phyloP scores from a whole-genome alignment of 2,329 filamentous ascomycete genomes.

The Acrocalymma vagum region DNA sequence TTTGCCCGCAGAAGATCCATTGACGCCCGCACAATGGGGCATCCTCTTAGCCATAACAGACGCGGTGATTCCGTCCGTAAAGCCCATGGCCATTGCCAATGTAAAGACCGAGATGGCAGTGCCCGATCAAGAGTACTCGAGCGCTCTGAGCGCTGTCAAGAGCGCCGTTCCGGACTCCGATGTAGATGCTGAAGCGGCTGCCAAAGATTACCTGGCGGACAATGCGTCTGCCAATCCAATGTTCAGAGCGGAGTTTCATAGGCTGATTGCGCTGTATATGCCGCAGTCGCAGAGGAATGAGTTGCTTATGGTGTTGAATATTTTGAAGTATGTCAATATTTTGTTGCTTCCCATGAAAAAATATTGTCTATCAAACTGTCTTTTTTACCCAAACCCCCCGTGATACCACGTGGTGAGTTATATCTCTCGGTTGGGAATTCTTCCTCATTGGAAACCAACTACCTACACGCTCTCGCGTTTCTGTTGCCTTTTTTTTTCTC shows the following conservation, averaged over 20 bases:
- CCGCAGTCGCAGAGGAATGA: constrained; percentile 58
- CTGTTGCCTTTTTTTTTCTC: no score
- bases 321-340: constrained; percentile 57
- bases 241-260: constrained; percentile 62
- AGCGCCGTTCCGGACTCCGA: constrained; percentile 34
- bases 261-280: constrained; percentile 59
- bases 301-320: constrained; percentile 60
- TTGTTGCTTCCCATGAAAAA: background rate
- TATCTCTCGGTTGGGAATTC: no score
- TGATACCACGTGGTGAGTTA: no score
- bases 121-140: constrained; percentile 60
- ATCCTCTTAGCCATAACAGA: constrained; percentile 66
- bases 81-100: constrained; percentile 46
- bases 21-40: constrained; percentile 66
- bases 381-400: no score
- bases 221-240: constrained; percentile 60
- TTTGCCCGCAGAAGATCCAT: constrained; percentile 55
- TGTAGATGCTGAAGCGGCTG: constrained; percentile 48
- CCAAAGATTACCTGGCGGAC: constrained; percentile 64
- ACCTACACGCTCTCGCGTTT: no score
- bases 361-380: no score
- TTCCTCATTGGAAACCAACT: no score
- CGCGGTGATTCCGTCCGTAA: constrained; percentile 67
- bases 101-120: constrained; percentile 55
- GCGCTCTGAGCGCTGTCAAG: constrained; percentile 48